Evolutionary conservation across 2,329 filamentous ascomycete species (phyloP).

Genomic region (Phaeophleospora eucalypticola): DNA sequence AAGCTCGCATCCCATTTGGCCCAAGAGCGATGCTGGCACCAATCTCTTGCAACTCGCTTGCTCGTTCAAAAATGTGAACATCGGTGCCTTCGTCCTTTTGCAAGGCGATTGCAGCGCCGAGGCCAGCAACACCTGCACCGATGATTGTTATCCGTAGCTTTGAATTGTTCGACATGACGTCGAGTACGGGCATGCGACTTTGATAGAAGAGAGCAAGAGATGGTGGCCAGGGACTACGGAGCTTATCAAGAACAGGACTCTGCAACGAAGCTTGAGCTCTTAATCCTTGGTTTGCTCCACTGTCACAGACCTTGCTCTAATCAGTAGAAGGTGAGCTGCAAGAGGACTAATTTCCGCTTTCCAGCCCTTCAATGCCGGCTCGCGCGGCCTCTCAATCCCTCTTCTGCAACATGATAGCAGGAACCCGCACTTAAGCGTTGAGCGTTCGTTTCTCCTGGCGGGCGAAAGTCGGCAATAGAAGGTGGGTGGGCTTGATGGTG

Average conservation of each 20-base stretch:
- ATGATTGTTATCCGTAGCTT: slow-evolving; percentile 32
- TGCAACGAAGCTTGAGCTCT: too few species aligned
- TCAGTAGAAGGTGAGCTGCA: too few species aligned
- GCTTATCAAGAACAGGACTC: slow-evolving; percentile 12
- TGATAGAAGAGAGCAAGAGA: neutral
- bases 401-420: too few species aligned
- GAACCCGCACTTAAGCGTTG: too few species aligned
- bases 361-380: too few species aligned
- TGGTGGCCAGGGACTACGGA: slow-evolving; percentile 1
- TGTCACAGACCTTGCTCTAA: too few species aligned
- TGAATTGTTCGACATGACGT: slow-evolving; percentile 10
- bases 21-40: slow-evolving; percentile 39
- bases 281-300: too few species aligned
- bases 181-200: neutral
- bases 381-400: too few species aligned
- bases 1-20: slow-evolving; percentile 37
- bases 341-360: too few species aligned
- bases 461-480: slow-evolving; percentile 2
- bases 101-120: slow-evolving; percentile 37
- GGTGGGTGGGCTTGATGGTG: slow-evolving; percentile 7
- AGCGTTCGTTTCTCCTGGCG: too few species aligned
- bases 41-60: slow-evolving; percentile 35
- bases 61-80: slow-evolving; percentile 36
- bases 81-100: slow-evolving; percentile 29
- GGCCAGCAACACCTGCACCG: slow-evolving; percentile 39